Evolutionary conservation across 305 asterid species (phyloP), one percentile per base, ranked within the genome.

Genomic region (Fraxinus platypoda): DNA sequence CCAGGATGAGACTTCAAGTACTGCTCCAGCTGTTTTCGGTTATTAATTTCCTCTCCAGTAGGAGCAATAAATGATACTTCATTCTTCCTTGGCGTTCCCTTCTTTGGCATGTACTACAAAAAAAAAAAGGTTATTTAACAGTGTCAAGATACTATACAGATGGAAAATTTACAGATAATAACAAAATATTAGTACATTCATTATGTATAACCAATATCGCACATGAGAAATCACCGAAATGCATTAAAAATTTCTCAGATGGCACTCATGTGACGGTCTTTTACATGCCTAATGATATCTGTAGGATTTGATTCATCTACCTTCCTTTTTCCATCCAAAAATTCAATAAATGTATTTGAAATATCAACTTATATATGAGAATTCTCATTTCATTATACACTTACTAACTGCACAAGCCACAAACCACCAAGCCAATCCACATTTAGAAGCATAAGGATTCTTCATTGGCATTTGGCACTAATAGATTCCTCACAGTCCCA

Each of bases 1-100:
- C 88, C 89, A 37, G 91, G 88, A 87, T 90, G 89, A 17, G 91
- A 87, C 70, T 88, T 88, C 57, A 90, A 87, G 81, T 90, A 90
- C 83, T 81, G 84, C 74, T 87, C 89, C 87, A 90, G 76, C 62
- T 90, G 89, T 52, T 76, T 88, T 41, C 77, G 87, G 86, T 41
- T 85, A 9, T 85, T 85, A 77, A 90, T 81, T 81, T 88, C 90
- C 77, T 90, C 91, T 59, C 93, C 93, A 3, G 90, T 88, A 37
- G 93, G 93, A 8, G 91, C 85, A 46, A 89, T 84, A 79, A 90
- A 90, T 75, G 87, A 64, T 31, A 90, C 81, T 72, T 87, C 89
- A 30, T 88, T 85, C 78, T 85, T 90, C 89, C 84, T 85, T 9
- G 89, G 84, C 0, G 82, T 84, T 12, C 78, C 81, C 87, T 81